Percentiles rank a stretch among this genome's conserved stretches.
These are phyloP conservation scores for Apophysomyces trapeziformis DNA, from an alignment of 371 early-diverging fungal species.

Conservation along the genomic window DNA sequence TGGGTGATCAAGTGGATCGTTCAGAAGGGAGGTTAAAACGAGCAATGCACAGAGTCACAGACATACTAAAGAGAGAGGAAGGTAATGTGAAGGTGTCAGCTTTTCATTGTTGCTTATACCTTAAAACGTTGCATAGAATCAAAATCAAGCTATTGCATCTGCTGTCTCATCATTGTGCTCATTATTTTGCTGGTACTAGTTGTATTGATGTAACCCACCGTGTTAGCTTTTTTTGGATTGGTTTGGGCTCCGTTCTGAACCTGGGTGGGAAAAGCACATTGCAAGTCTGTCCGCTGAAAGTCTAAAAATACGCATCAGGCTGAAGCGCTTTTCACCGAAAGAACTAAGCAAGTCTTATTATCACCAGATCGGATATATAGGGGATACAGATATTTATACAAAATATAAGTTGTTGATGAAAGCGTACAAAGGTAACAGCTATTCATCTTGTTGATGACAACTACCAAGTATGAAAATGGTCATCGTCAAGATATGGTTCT, in stretches of 20 bases:
- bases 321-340: no score
- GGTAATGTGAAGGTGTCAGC: slow-evolving; percentile 35
- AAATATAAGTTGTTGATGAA: no score
- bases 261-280: slow-evolving; percentile 8
- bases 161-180: slow-evolving; percentile 60
- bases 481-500: no score
- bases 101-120: background rate
- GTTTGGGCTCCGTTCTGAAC: slow-evolving; percentile 2
- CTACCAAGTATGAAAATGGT: no score
- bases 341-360: no score
- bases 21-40: slow-evolving; percentile 53
- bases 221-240: background rate
- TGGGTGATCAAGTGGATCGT: slow-evolving; percentile 63
- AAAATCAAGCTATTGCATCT: slow-evolving; percentile 64
- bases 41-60: slow-evolving; percentile 60
- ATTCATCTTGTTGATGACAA: no score
- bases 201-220: slow-evolving; percentile 40
- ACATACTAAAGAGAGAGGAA: slow-evolving; percentile 64
- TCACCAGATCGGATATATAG: no score
- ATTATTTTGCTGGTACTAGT: slow-evolving; percentile 62
- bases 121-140: slow-evolving; percentile 40
- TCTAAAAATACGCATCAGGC: no score
- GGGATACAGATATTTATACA: no score
- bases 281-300: background rate
- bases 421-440: no score